A percentile compares a stretch with the other conserved stretches of the same genome.
Evolutionary conservation across 106 monocot genomes (phyloP).

Genomic region (Phalaenopsis equestris): DNA sequence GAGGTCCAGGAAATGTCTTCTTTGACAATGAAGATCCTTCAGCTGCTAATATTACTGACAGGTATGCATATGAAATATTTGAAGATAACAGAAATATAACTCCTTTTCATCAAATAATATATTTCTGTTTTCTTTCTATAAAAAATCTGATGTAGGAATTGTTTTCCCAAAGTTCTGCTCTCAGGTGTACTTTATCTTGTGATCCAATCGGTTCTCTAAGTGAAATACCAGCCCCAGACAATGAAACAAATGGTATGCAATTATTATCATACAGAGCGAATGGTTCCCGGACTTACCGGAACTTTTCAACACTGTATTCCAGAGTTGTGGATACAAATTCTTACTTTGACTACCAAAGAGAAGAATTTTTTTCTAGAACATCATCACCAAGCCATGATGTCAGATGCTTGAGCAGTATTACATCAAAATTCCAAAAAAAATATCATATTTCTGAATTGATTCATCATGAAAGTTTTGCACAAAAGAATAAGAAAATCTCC

Average conservation of each 20-base stretch:
- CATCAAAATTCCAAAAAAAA: conserved; percentile 44
- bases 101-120: not conserved
- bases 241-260: conserved; percentile 5
- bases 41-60: conserved; percentile 22
- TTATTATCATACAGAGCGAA: conserved; percentile 11
- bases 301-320: conserved; percentile 28
- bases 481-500: conserved; percentile 40
- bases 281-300: conserved; percentile 30
- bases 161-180: conserved; percentile 15
- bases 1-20: conserved; percentile 20
- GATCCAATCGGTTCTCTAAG: conserved; percentile 19
- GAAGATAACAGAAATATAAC: not conserved
- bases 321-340: conserved; percentile 5
- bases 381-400: conserved; percentile 41
- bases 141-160: conserved; percentile 27
- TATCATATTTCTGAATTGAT: conserved; percentile 47
- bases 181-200: conserved; percentile 11
- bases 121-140: conserved; percentile 7
- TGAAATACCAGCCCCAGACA: conserved; percentile 12
- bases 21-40: conserved; percentile 30
- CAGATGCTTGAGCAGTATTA: conserved; percentile 74
- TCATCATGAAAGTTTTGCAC: conserved; percentile 40
- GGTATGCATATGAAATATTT: conserved; percentile 22
- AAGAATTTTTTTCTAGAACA: conserved; percentile 25
- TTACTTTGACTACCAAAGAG: conserved; percentile 27